Evolutionary conservation across 2,329 filamentous ascomycete species (phyloP), one percentile per base, ranked within the genome.

Genomic region (Arthrinium phaeospermum): DNA sequence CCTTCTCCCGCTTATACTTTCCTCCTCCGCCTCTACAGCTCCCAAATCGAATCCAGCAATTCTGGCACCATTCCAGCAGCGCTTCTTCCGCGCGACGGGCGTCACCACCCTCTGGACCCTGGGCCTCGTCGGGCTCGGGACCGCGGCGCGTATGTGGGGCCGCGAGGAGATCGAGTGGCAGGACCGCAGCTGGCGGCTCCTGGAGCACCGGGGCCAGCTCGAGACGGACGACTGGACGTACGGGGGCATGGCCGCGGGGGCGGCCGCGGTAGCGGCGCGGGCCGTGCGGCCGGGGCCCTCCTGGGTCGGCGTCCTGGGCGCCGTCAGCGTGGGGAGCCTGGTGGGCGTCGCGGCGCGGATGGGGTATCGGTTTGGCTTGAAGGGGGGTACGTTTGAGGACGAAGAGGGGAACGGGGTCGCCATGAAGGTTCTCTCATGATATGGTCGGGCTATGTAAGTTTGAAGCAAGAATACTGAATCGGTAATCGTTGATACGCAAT

Each of bases 91-190:
- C 46, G 82, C 84, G 13, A 81, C 85, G 0, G 85, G 86, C 12
- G 82, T 82, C 1, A 86, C 86, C 71, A 84, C 84, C 4, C 71
- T 87, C 1, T 74, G 86, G 37, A 87, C 85, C 0, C 77, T 86
- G 0, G 84, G 82, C 0, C 73, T 89, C 1, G 80, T 87, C 34
- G 81, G 81, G 1, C 72, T 86, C 5, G 85, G 82, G 75, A 81
- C 89, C 4, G 78, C 81, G 41, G 82, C 77, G 0, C 82, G 86
- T 2, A 92, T 92, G 90, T 81, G 81, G 70, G 89, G 87, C 0
- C 83, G 84, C 22, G 85, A 89, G 75, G 83, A 86, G 53, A 88
- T 92, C 45, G 90, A 92, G 79, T 92, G 90, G 90, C 81, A 87
- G 76, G 90, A 92, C 77, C 84, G 91, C 24, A 86, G 86, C 71